phyloP scores from a whole-genome alignment of 2,329 filamentous ascomycete species.

The Monosporascus sp. region DNA sequence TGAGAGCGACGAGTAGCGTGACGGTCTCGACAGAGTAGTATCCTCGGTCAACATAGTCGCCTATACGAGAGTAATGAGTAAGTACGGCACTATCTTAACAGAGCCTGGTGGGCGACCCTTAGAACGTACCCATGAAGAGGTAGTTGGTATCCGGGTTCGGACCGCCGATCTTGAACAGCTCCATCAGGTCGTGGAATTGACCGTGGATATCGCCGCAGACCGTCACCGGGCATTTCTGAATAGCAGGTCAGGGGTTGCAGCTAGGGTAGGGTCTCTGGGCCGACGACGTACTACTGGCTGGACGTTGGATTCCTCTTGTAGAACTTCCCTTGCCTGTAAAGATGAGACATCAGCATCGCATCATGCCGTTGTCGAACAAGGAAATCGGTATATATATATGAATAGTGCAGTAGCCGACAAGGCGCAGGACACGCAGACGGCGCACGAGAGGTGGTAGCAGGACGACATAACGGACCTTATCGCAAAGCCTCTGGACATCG shows the following conservation, averaged over 20 bases:
- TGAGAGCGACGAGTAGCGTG: conserved; percentile 90
- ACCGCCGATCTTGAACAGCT: conserved; percentile 98
- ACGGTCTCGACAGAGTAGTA: conserved; percentile 99
- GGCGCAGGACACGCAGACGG: background rate
- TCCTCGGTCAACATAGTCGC: conserved; percentile 96
- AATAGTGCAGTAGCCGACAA: background rate
- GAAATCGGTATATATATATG: background rate
- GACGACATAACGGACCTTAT: conserved; percentile 65
- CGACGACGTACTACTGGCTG: conserved; percentile 80
- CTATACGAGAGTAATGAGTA: conserved; percentile 37
- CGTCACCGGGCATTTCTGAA: conserved; percentile 93
- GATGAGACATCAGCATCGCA: conserved; percentile 27
- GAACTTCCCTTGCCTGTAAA: conserved; percentile 80
- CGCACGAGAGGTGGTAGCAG: background rate
- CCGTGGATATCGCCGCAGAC: conserved; percentile 99
- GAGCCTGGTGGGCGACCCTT: background rate
- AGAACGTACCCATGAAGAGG: conserved; percentile 85
- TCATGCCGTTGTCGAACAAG: background rate
- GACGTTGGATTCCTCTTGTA: conserved; percentile 97
- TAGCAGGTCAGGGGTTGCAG: conserved; percentile 7
- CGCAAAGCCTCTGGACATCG: conserved; percentile 94
- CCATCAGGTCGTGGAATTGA: conserved; percentile 98
- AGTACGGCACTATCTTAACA: conserved; percentile 2
- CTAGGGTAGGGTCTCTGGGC: background rate
- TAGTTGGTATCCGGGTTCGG: conserved; percentile 99